These are phyloP conservation scores for Endothia cerciana DNA, from an alignment of 2,329 filamentous ascomycete genomes.

Conservation along the genomic window DNA sequence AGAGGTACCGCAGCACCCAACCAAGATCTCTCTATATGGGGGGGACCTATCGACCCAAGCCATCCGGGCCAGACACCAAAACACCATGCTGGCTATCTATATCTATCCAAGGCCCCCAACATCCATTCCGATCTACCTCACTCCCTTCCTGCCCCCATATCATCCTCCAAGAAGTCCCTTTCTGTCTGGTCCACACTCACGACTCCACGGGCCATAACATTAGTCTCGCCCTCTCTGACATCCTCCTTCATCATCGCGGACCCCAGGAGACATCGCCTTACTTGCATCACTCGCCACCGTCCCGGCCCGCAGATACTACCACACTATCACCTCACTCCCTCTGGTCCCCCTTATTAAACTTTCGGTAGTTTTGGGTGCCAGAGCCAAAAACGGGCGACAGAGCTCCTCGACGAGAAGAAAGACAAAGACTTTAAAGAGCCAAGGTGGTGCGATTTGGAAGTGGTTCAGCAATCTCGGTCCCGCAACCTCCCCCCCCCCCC, in stretches of 20 bases:
- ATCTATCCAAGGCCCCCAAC: constrained; percentile 27
- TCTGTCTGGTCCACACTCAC: neutral
- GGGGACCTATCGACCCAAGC: constrained; percentile 24
- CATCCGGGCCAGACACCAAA: constrained; percentile 25
- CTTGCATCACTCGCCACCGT: neutral
- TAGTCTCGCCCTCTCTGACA: constrained; percentile 14
- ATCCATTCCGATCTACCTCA: constrained; percentile 8
- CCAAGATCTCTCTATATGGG: constrained; percentile 15
- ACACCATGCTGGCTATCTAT: constrained; percentile 28
- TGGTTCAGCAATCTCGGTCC: neutral
- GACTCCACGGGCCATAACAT: constrained; percentile 1
- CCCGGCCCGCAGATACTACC: neutral
- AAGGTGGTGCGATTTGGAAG: neutral
- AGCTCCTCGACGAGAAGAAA: neutral
- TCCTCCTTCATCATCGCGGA: constrained; percentile 13
- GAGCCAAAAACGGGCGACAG: neutral
- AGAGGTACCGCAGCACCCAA: constrained; percentile 5
- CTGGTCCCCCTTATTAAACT: neutral
- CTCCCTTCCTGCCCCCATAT: constrained; percentile 10
- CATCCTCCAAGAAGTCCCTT: constrained; percentile 18
- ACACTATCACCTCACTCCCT: constrained; percentile 9
- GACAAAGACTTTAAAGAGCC: neutral
- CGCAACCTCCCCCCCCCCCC: neutral
- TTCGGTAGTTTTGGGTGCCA: neutral
- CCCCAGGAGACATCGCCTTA: constrained; percentile 2